phyloP scores from a whole-genome alignment of 2,329 filamentous ascomycete genomes.

The Thelonectria discophora region DNA sequence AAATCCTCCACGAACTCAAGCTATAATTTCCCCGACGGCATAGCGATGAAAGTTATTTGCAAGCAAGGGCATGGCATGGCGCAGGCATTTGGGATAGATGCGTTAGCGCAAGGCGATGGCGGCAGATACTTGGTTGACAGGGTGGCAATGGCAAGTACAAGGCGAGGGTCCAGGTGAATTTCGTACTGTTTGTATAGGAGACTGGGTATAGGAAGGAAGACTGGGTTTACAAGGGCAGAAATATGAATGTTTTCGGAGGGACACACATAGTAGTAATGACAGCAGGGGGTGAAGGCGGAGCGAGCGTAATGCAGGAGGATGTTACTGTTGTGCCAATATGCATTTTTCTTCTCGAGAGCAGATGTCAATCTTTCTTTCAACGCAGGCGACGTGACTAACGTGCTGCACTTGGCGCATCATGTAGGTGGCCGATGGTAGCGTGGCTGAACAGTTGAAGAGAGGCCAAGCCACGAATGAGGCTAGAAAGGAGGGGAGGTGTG shows the following conservation, averaged over 20 bases:
- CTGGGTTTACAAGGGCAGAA: constrained; percentile 30
- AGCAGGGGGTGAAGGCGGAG: constrained; percentile 1
- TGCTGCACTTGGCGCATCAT: background rate
- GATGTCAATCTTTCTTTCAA: background rate
- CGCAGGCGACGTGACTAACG: background rate
- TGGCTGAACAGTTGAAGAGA: constrained; percentile 13
- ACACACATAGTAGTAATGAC: constrained; percentile 41
- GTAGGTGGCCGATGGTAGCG: background rate
- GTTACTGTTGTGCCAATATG: constrained; percentile 1
- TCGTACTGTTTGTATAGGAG: constrained; percentile 37
- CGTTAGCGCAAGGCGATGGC: constrained; percentile 19
- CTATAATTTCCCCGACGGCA: constrained; percentile 60
- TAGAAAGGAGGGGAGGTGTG: background rate
- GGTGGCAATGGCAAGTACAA: constrained; percentile 18
- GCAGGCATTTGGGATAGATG: constrained; percentile 30
- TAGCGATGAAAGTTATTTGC: constrained; percentile 4
- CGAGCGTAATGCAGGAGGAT: constrained; percentile 35
- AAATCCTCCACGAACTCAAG: constrained; percentile 86
- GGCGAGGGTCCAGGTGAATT: constrained; percentile 19
- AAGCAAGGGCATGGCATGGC: background rate
- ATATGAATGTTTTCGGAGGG: constrained; percentile 32
- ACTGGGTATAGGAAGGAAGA: constrained; percentile 20
- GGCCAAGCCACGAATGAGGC: background rate
- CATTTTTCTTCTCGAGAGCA: background rate
- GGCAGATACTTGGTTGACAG: constrained; percentile 21